Evolutionary conservation across 139 green algal genomes (phyloP).

Genomic region (Edaphochlamys debaryana): DNA sequence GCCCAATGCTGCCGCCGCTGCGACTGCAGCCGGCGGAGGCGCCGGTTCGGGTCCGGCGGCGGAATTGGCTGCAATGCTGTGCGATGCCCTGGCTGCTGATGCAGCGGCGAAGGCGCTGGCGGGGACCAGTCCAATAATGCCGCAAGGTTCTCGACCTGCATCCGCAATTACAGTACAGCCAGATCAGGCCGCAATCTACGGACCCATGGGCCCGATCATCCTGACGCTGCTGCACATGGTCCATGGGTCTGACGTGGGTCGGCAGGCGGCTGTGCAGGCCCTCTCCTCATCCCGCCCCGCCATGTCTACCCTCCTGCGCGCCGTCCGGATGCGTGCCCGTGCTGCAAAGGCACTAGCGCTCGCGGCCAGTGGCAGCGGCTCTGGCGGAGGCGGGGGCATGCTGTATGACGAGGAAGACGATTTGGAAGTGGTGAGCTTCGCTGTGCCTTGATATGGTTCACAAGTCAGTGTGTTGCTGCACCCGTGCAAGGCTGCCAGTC

Average conservation of each 20-base stretch:
- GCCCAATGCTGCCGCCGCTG: background rate
- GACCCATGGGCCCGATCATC: conserved; percentile 32
- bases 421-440: too few species aligned
- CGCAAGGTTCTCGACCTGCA: too few species aligned
- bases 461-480: too few species aligned
- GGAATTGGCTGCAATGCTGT: conserved; percentile 28
- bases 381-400: background rate
- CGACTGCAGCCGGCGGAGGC: background rate
- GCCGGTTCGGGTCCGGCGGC: background rate
- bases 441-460: too few species aligned
- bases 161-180: too few species aligned
- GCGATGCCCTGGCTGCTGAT: conserved; percentile 22
- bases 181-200: conserved; percentile 13
- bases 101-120: background rate
- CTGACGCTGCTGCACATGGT: conserved; percentile 30
- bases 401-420: conserved; percentile 42
- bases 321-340: background rate
- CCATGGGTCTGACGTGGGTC: background rate
- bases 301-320: conserved; percentile 14
- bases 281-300: conserved; percentile 30
- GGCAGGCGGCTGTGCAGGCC: conserved; percentile 23
- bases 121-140: too few species aligned
- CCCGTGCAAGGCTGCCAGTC: background rate
- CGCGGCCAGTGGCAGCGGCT: background rate
- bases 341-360: conserved; percentile 4